phyloP scores from a whole-genome alignment of 306 rosid species.

The Quercus cerris region DNA sequence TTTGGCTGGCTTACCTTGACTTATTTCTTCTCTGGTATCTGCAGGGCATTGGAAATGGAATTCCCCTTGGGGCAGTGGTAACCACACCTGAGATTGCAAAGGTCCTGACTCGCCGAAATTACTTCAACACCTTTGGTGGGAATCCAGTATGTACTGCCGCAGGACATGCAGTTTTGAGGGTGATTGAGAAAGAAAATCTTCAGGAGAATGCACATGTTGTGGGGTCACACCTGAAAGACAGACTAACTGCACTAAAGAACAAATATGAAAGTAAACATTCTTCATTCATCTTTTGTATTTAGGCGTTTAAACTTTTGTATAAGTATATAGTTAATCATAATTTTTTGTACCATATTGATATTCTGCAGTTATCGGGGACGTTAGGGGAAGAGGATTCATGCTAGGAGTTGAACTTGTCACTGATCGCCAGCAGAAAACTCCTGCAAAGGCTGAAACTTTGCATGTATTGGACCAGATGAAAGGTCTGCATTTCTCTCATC shows the following conservation, averaged over 20 bases:
- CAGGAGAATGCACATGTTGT: constrained; percentile 76
- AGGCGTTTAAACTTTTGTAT: neutral
- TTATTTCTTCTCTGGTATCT: constrained; percentile 18
- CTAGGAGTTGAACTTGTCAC: constrained; percentile 92
- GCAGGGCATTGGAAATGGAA: constrained; percentile 97
- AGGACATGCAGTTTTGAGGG: constrained; percentile 82
- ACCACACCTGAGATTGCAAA: constrained; percentile 89
- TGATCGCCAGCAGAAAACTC: constrained; percentile 71
- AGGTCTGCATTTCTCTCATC: constrained; percentile 41
- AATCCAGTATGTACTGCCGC: constrained; percentile 93
- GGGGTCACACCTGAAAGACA: constrained; percentile 70
- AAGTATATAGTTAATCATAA: neutral
- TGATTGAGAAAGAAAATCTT: constrained; percentile 85
- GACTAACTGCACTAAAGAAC: constrained; percentile 57
- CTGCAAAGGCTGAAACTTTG: constrained; percentile 71
- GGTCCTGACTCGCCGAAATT: constrained; percentile 69
- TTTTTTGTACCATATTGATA: neutral
- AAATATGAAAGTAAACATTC: constrained; percentile 66
- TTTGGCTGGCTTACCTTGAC: neutral
- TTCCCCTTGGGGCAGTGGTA: constrained; percentile 94
- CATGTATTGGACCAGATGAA: constrained; percentile 78
- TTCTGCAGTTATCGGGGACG: constrained; percentile 74
- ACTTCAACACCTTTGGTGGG: constrained; percentile 94
- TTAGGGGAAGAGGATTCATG: constrained; percentile 85
- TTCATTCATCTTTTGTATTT: neutral